Percentiles rank a stretch among this genome's conserved stretches.
Evolutionary conservation across 345 rosid genomes (phyloP).

Genomic region (Excoecaria agallocha): DNA sequence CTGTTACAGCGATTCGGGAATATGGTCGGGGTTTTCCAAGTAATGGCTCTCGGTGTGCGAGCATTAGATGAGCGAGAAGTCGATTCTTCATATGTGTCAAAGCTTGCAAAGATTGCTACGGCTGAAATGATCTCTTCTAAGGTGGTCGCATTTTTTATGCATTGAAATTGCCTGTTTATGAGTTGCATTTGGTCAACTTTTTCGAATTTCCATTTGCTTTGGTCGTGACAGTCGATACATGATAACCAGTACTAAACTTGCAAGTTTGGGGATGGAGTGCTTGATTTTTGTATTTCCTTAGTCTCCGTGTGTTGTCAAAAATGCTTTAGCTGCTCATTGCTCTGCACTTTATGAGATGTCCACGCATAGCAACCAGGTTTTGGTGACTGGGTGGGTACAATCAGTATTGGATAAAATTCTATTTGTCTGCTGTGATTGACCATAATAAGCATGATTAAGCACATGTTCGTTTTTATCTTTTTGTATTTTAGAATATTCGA

Average conservation of each 20-base stretch:
- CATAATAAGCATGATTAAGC: background rate
- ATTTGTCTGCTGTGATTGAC: background rate
- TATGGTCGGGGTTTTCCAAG: slow-evolving; percentile 94
- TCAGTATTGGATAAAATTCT: background rate
- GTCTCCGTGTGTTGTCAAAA: background rate
- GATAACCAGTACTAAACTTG: background rate
- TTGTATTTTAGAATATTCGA: background rate
- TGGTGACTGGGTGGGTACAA: background rate
- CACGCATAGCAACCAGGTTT: background rate
- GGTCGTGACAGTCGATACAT: background rate
- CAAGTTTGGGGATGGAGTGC: background rate
- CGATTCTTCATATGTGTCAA: slow-evolving; percentile 70
- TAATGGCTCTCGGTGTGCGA: slow-evolving; percentile 75
- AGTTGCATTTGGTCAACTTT: background rate
- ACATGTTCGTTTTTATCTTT: background rate
- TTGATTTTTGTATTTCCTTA: background rate
- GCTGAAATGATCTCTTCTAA: slow-evolving; percentile 90
- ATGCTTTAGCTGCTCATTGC: background rate
- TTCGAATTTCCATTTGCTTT: background rate
- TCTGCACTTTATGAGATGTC: background rate
- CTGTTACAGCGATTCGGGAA: slow-evolving; percentile 73
- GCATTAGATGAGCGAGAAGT: slow-evolving; percentile 56
- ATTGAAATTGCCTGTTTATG: background rate
- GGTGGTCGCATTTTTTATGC: slow-evolving; percentile 32
- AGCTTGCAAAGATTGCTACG: slow-evolving; percentile 91